Evolutionary conservation across 768 basidiomycete genomes (phyloP), one percentile per base, ranked within the genome.

Genomic region (Lentinula detonsa): DNA sequence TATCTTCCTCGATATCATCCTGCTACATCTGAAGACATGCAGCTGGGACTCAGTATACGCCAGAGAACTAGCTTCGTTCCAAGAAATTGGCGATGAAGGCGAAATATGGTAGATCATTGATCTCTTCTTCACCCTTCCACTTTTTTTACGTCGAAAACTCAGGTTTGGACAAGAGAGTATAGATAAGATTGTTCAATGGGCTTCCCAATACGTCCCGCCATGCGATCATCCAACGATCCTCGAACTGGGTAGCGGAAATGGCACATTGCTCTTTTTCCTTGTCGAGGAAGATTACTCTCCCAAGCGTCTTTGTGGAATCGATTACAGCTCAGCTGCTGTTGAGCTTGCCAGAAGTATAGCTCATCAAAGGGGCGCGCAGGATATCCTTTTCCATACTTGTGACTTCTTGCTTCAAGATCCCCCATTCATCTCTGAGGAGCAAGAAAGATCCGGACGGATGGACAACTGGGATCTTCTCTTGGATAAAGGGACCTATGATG

Each of bases 401-500:
- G 85, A 93, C 73, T 90, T 93, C 66, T 71, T 94, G 40, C 69
- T 74, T 9, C 77, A 84, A 4, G 77, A 79, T 42, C 85, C 86
- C 1, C 74, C 75, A 11, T 39, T 54, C 2, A 67, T 77, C 23
- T 57, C 71, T 9, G 56, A 63, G 18, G 69, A 67, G 57, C 60
- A 64, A 7, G 43, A 63, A 46, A 54, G n/a, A 56, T 59, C 40
- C 64, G 65, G 15, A 42, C 45, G 59, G 62, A 62, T 68, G 9
- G 73, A 69, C 50, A 65, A 65, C 37, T 94, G 91, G 91, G 88
- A 92, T 67, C 72, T 93, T 5, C 68, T 93, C 15, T 68, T 93
- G 60, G 92, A 94, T 72, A 94, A 94, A 70, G 92, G 92, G n/a
- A 94, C 92, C 0, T 91, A 85, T 67, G 92, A 94, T 67, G 91